Evolutionary conservation across 2,329 filamentous ascomycete genomes (phyloP).

Genomic region (Claviceps lovelessii): DNA sequence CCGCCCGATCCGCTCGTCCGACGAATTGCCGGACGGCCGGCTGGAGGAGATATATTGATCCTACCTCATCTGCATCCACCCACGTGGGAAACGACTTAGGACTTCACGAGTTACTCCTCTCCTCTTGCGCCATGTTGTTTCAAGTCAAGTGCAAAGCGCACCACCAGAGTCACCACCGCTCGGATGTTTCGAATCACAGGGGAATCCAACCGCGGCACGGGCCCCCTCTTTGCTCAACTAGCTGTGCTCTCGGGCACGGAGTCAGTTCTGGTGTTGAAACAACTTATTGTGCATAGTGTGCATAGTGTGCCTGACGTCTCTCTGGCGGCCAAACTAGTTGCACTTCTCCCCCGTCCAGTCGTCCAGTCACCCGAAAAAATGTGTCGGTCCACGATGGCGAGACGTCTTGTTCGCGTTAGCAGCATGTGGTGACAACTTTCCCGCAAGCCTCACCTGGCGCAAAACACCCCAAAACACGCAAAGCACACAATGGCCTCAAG

Average conservation of each 20-base stretch:
- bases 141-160: not conserved
- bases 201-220: not conserved
- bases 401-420: not conserved
- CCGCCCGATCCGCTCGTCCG: not conserved
- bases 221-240: not conserved
- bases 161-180: not conserved
- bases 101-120: no score
- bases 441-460: not conserved
- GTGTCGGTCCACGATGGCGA: not conserved
- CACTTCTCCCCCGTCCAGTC: no score
- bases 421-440: not conserved
- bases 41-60: no score
- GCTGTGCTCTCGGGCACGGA: not conserved
- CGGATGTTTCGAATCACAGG: slow-evolving; percentile 2
- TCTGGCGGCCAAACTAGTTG: not conserved
- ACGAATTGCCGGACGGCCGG: not conserved
- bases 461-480: no score
- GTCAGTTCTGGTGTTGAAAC: not conserved
- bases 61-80: no score
- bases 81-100: no score
- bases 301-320: not conserved
- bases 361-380: not conserved
- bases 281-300: not conserved
- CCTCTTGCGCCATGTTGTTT: not conserved
- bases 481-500: not conserved